phyloP scores from a whole-genome alignment of 768 basidiomycete species.

The Hygrophoropsis aurantiaca region DNA sequence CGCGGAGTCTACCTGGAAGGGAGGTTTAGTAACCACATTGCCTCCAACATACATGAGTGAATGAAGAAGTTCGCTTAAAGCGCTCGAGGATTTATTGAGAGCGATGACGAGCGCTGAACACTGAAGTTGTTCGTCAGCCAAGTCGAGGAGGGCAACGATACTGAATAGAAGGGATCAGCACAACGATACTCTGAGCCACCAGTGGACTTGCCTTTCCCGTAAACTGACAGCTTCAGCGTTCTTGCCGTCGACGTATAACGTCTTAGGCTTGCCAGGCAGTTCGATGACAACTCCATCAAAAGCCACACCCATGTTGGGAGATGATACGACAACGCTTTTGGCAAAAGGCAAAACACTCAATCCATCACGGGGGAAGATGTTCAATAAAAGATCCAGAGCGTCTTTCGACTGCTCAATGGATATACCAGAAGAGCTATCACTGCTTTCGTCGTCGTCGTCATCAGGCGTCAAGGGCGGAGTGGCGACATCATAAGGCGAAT shows the following conservation, averaged over 20 bases:
- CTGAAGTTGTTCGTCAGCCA: constrained; percentile 80
- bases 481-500: constrained; percentile 42
- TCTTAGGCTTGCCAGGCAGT: constrained; percentile 67
- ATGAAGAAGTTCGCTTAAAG: constrained; percentile 75
- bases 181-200: constrained; percentile 8
- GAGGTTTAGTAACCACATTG: constrained; percentile 77
- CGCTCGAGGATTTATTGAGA: constrained; percentile 70
- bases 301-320: constrained; percentile 62
- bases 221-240: constrained; percentile 76
- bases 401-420: constrained; percentile 51
- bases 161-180: constrained; percentile 33
- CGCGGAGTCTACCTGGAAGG: constrained; percentile 71
- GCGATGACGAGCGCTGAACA: constrained; percentile 80
- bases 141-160: constrained; percentile 83
- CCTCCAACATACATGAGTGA: constrained; percentile 94
- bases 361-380: constrained; percentile 74
- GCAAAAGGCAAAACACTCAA: constrained; percentile 68
- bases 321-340: constrained; percentile 71
- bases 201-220: constrained; percentile 67
- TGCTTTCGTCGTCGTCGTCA: constrained; percentile 46
- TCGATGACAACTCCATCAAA: constrained; percentile 82
- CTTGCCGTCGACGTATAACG: constrained; percentile 84
- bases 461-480: constrained; percentile 86
- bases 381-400: constrained; percentile 76
- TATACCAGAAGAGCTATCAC: constrained; percentile 40